Evolutionary conservation across 2,329 filamentous ascomycete species (phyloP), one percentile per base, ranked within the genome.

Genomic region (Zopfia rhizophila): DNA sequence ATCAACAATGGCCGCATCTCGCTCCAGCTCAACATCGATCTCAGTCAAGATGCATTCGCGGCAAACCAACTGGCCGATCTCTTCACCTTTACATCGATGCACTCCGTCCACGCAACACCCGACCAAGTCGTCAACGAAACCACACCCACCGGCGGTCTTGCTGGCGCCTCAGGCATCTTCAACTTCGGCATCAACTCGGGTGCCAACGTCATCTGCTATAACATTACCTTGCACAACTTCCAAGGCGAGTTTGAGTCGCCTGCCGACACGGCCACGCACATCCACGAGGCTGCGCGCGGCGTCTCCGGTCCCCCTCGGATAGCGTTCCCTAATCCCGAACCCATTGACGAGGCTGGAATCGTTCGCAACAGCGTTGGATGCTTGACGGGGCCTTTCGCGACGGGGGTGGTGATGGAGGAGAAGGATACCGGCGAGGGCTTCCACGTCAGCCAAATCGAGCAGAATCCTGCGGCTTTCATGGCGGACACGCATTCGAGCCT

Each of bases 231-330:
- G 31, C 59, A 71, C 44, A 72, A 72, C 53, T 78, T 83, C 70
- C 67, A 69, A 21, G 81, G 80, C 43, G 71, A 78, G 2, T 83
- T 80, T 63, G 61, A 76, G 53, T 82, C 79, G 3, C 74, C 75
- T 0, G 81, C 81, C 25, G 61, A 60, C 19, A 82, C 80, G 2
- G 79, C 81, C 10, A 84, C 81, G 1, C 81, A 83, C 62, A 79
- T 84, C 55, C 81, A 83, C 65, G 69, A 83, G 60, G 79, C 71
- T 5, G 63, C 63, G 6, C 66, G 60, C 30, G 80, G 79, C 47
- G 68, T 64, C 28, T 63, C 74, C 14, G 80, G 81, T 5, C 79
- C 80, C 19, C 81, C 80, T 36, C 71, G 80, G 60, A 58, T 66
- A n/a, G 51, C 60, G 5, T 63, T 66, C 35, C 61, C 63, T 0